These are phyloP conservation scores for barrel medic (Medicago truncatula) DNA, from an alignment of 306 rosid species.

Conservation along the genomic window DNA sequence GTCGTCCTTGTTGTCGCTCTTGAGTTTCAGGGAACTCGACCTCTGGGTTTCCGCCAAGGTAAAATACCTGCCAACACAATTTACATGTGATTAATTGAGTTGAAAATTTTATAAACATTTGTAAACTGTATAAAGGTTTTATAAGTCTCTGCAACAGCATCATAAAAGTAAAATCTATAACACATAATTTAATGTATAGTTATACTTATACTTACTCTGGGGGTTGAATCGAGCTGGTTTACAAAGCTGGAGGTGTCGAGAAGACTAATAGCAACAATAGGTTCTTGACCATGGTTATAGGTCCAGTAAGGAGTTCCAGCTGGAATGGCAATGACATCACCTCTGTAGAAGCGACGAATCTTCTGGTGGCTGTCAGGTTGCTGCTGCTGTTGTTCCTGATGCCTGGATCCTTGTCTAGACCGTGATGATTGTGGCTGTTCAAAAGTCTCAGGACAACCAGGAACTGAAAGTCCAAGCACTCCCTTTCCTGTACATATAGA, in stretches of 20 bases:
- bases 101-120: neutral
- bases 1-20: neutral
- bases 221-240: constrained; percentile 70
- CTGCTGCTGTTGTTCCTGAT: neutral
- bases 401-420: neutral
- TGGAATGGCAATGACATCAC: constrained; percentile 46
- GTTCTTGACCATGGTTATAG: constrained; percentile 35
- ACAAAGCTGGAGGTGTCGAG: constrained; percentile 46
- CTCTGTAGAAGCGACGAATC: constrained; percentile 28
- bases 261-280: constrained; percentile 48
- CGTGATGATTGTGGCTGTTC: constrained; percentile 27
- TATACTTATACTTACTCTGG: constrained; percentile 51
- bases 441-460: constrained; percentile 41
- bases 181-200: neutral
- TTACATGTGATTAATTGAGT: too few species aligned
- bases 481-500: constrained; percentile 35
- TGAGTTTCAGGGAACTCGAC: constrained; percentile 44
- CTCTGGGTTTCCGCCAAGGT: constrained; percentile 65
- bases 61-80: constrained; percentile 51
- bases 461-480: constrained; percentile 8
- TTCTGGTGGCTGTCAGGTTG: constrained; percentile 44
- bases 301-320: constrained; percentile 49
- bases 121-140: neutral
- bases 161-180: neutral
- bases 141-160: neutral